Evolutionary conservation across 2,329 filamentous ascomycete species (phyloP).

Genomic region (Huntiella abstrusa): DNA sequence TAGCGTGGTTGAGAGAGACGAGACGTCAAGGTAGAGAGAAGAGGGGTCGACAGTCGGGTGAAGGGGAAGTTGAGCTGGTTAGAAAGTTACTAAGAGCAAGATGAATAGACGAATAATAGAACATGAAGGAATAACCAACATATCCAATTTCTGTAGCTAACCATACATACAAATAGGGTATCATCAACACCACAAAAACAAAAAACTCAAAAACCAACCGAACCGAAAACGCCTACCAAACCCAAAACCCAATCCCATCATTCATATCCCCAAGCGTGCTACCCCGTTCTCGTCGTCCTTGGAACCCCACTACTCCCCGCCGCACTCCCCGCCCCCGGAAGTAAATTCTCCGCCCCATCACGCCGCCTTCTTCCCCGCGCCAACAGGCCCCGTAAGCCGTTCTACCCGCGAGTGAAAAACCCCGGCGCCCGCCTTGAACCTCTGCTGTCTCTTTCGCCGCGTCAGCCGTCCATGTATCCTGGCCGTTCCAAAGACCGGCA

Average conservation of each 20-base stretch:
- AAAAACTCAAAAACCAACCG: not conserved
- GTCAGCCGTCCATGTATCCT: not conserved
- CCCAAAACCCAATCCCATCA: not conserved
- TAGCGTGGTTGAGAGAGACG: constrained; percentile 27
- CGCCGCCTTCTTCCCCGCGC: constrained; percentile 7
- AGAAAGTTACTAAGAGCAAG: not conserved
- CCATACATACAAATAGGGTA: not conserved
- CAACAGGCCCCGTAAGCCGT: too few relatives aligned
- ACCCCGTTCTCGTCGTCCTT: not conserved
- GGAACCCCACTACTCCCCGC: not conserved
- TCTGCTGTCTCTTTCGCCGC: not conserved
- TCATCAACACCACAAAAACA: constrained; percentile 1
- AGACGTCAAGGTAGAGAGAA: constrained; percentile 13
- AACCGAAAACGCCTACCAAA: not conserved
- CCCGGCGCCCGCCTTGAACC: not conserved
- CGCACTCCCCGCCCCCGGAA: not conserved
- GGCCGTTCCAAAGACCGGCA: not conserved
- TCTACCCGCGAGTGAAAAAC: not conserved
- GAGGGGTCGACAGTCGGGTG: constrained; percentile 6
- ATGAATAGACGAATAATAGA: not conserved
- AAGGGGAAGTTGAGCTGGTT: not conserved
- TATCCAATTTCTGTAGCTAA: not conserved
- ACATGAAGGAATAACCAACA: not conserved
- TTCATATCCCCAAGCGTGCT: not conserved
- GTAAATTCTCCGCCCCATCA: constrained; percentile 7